phyloP scores from a whole-genome alignment of 306 rosid species.

The Prunus dulcis region DNA sequence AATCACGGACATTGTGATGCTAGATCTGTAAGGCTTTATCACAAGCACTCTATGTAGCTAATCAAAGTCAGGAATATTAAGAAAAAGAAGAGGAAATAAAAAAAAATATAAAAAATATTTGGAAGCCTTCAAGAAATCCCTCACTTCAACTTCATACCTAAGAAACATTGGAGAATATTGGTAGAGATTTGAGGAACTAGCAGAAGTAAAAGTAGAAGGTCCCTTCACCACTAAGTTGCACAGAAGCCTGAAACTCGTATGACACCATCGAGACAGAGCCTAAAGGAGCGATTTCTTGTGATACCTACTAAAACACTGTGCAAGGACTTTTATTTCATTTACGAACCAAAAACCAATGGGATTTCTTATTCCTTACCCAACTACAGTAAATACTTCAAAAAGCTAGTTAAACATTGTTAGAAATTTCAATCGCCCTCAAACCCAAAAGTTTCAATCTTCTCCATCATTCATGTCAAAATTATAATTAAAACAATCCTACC shows the following conservation, averaged over 20 bases:
- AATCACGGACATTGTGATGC: conserved; percentile 64
- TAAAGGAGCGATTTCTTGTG: neutral
- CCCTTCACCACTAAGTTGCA: neutral
- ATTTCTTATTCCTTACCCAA: neutral
- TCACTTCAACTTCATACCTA: neutral
- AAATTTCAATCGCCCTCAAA: neutral
- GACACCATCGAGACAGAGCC: neutral
- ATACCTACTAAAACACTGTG: neutral
- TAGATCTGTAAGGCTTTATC: conserved; percentile 42
- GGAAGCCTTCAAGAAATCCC: conserved; percentile 15
- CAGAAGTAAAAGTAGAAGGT: neutral
- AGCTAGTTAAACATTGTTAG: neutral
- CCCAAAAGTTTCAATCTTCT: neutral
- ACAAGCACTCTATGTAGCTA: conserved; percentile 24
- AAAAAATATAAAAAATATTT: neutral
- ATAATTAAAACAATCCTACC: neutral
- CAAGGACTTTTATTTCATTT: neutral
- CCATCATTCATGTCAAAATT: neutral
- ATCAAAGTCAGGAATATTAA: conserved; percentile 15
- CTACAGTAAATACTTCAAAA: neutral
- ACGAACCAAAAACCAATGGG: neutral
- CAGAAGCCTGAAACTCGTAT: neutral
- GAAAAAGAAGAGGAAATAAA: conserved; percentile 5
- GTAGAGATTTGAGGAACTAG: neutral
- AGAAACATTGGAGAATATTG: neutral